Base-by-base conservation (phyloP, 371 early-diverging fungal genomes). In the Rhizopus sp. region DNA sequence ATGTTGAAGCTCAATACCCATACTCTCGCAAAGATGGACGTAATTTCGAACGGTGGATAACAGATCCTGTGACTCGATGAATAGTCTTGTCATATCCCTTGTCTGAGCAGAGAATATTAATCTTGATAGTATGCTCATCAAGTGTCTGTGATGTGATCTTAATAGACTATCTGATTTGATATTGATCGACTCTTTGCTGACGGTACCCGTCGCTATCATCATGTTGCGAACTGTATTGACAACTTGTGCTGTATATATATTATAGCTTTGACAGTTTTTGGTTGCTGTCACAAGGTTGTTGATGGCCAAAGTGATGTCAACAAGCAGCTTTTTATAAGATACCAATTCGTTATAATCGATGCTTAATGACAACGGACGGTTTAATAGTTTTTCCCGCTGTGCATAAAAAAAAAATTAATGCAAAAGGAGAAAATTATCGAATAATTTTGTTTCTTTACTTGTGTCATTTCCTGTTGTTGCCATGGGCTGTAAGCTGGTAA, bases 221-320 rank as follows among this genome's bases (percentile, higher is more conserved):
- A 97, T 89, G 50, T 84, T 82, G 23, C 93, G 87, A 50, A 95
- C 87, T 12, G 93, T 84, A 35, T 88, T 82, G 5, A 93, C 89
- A 16, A 94, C 80, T 16, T 64, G 62, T 7, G 53, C 49, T 31
- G 58, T 54, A 32, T 53, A 37, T 12, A 17, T 29, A 4, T 52
- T 53, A 34, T 53, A 63, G 23, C 38, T 29, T 35, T 59, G 57
- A 9, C 37, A 60, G 45, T 63, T 82, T 58, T 87, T 87, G n/a
- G 83, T 86, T 0, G 90, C 76, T 29, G 68, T 45, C 55, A 83
- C 81, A 31, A 92, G 80, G 40, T 85, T 77, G 33, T 88, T 77
- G 32, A 91, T 84, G n/a, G 84, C 69, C 3, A 81, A 64, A 1
- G 83, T 75, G 40, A 92, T 83, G 47, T 85, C 83, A 33, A 82